Evolutionary conservation across 176 grass and related monocot genomes (phyloP).

Genomic region (Panicum miliaceum): DNA sequence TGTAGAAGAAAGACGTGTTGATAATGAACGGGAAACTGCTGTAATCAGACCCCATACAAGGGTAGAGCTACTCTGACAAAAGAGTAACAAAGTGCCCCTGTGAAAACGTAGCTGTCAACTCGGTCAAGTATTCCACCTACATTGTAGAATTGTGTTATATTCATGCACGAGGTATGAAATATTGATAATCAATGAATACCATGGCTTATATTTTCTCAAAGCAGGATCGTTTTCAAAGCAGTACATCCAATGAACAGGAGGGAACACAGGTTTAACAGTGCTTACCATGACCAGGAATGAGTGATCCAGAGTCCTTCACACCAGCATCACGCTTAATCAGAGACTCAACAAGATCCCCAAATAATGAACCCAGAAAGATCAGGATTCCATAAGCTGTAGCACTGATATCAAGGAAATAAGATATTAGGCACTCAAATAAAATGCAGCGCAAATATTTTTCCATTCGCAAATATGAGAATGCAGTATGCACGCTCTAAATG

Average conservation of each 20-base stretch:
- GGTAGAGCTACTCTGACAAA: constrained; percentile 84
- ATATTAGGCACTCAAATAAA: constrained; percentile 35
- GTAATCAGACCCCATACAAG: constrained; percentile 71
- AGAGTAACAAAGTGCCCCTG: constrained; percentile 94
- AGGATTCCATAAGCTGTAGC: constrained; percentile 82
- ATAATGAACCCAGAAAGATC: constrained; percentile 88
- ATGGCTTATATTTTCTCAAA: not conserved
- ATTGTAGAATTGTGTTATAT: constrained; percentile 37
- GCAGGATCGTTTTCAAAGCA: not conserved
- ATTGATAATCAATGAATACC: constrained; percentile 19
- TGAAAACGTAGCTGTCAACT: constrained; percentile 97
- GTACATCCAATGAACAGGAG: constrained; percentile 2
- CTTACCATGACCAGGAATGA: constrained; percentile 96
- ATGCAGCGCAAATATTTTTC: constrained; percentile 19
- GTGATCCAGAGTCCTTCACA: constrained; percentile 96
- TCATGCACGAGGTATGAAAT: constrained; percentile 1
- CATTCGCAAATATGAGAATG: not conserved
- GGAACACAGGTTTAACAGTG: not conserved
- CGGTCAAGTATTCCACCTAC: constrained; percentile 97
- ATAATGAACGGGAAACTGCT: not conserved
- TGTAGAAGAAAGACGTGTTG: not conserved
- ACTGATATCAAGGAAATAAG: constrained; percentile 59
- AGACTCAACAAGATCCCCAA: constrained; percentile 92
- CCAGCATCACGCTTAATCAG: constrained; percentile 96
- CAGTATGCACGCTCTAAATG: constrained; percentile 20